phyloP scores from a whole-genome alignment of 73 alveolate species.

The Paramecium biaurelia region DNA sequence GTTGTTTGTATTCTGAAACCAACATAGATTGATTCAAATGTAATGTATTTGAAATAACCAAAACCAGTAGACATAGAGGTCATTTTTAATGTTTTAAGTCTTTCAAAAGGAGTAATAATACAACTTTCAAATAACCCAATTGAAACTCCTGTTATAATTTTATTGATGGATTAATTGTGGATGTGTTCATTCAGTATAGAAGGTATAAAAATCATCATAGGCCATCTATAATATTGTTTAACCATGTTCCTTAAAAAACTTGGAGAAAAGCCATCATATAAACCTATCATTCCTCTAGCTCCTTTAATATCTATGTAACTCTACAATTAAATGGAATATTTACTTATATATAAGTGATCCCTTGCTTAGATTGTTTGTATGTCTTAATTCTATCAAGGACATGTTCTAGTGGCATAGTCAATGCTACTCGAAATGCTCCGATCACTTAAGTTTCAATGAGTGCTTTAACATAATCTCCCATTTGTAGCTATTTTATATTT shows the following conservation, averaged over 20 bases:
- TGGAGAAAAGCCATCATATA: slow-evolving; percentile 44
- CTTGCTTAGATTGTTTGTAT: background rate
- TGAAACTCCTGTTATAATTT: slow-evolving; percentile 18
- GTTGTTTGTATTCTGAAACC: slow-evolving; percentile 3
- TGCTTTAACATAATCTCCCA: slow-evolving; percentile 32
- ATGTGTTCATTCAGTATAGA: background rate
- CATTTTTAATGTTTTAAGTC: slow-evolving; percentile 40
- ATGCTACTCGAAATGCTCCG: slow-evolving; percentile 9
- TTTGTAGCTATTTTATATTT: background rate
- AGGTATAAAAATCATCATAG: slow-evolving; percentile 43
- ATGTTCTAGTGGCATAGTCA: slow-evolving; percentile 10
- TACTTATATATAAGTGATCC: background rate
- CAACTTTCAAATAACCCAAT: slow-evolving; percentile 49
- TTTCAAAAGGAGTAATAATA: slow-evolving; percentile 33
- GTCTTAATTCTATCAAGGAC: slow-evolving; percentile 47
- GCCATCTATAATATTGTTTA: slow-evolving; percentile 32
- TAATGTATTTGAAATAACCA: background rate
- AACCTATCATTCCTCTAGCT: background rate
- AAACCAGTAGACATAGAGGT: background rate
- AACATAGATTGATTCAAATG: background rate
- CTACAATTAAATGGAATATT: background rate
- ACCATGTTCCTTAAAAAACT: slow-evolving; percentile 7
- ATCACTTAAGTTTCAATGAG: slow-evolving; percentile 12
- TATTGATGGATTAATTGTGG: background rate
- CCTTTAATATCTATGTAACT: background rate